Base-by-base conservation (phyloP, 352 stramenopile species). In the Phytopythium aichiense region DNA sequence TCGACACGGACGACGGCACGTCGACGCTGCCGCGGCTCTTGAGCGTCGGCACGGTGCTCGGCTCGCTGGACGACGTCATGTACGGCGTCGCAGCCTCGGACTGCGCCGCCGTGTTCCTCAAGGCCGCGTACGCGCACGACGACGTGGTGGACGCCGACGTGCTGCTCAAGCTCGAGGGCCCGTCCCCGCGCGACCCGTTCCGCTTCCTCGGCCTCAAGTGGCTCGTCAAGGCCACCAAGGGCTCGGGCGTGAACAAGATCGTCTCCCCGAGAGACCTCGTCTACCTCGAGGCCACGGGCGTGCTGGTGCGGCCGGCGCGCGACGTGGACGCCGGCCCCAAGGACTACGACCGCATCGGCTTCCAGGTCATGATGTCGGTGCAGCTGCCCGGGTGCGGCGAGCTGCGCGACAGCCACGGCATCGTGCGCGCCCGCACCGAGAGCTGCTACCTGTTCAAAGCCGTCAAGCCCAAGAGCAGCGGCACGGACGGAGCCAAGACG, bases 121-220 rank as follows among this genome's bases (percentile, higher is more conserved):
- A 85, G 63, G 72, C 74, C 43, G 73, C 68, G 5, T 73, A 75
- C 37, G 67, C 65, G 4, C 67, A 78, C 30, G 63, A 76, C 25
- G 74, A 87, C 58, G 64, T 84, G n/a, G 58, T 85, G 53, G 79
- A 89, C 60, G 73, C 67, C 23, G 76, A 82, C 45, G 71, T 92
- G 48, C 65, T 92, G 50, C 70, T 66, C 63, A 71, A 78, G 40
- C 81, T 90, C 48, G 66, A 84, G 66, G 76, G 71, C 0, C 83
- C 83, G 5, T 81, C 69, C 25, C 60, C 77, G 16, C 69, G 69
- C 31, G 85, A 86, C 30, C 83, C 83, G 51, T 92, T 90, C 67
- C 70, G 76, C 20, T 81, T 84, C 50, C 61, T 92, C 15, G 79
- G 78, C 0, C 67, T 92, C 65, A 92, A 92, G 60, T 92, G 81